Evolutionary conservation across 202 grass and related monocot species (phyloP), one percentile per base, ranked within the genome.

Genomic region (Thinopyrum obtusiflorum): DNA sequence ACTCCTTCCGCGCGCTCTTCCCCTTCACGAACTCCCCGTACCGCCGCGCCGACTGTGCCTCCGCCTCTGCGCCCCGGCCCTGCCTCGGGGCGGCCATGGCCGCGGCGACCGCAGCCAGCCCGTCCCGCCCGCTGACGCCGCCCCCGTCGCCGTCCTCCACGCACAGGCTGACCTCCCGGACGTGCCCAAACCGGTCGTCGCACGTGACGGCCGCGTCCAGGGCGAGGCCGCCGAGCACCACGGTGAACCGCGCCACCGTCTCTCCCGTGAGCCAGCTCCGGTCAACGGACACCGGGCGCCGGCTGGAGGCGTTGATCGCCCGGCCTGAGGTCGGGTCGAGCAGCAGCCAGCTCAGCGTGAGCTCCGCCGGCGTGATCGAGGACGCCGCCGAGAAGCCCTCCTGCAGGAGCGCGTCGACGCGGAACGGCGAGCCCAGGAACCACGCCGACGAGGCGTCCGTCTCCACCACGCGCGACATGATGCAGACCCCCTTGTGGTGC

Each of bases 391-490:
- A 20, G 80, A 80, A 82, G 83, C 87, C 85, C 27, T 92, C 86
- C 65, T 81, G 85, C 10, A 89, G 73, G 23, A 94, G 76, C 82
- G 93, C 85, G 65, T 96, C 93, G 79, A 99, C 57, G 64, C 92
- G 90, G 88, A 99, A 96, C 42, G 93, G 93, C 7, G 93, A 65
- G 57, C 80, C 85, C 0, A 88, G 85, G 90, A 96, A 99, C 93
- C 93, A 96, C 32, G 39, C 35, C 23, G 91, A 87, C 0, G 82
- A 51, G 57, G 90, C 61, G 79, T 92, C 91, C 7, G 93, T 92
- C 49, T 92, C 93, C 5, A 91, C 46, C 18, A 92, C 85, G 42
- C 84, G 87, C 25, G 93, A 99, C 40, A 99, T 88, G 63, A 97
- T 66, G 62, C 62, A 24, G 11, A 15, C 61, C 66, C 80, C 93